phyloP scores from a whole-genome alignment of 2,329 filamentous ascomycete species.

The Verticillium alfalfae region DNA sequence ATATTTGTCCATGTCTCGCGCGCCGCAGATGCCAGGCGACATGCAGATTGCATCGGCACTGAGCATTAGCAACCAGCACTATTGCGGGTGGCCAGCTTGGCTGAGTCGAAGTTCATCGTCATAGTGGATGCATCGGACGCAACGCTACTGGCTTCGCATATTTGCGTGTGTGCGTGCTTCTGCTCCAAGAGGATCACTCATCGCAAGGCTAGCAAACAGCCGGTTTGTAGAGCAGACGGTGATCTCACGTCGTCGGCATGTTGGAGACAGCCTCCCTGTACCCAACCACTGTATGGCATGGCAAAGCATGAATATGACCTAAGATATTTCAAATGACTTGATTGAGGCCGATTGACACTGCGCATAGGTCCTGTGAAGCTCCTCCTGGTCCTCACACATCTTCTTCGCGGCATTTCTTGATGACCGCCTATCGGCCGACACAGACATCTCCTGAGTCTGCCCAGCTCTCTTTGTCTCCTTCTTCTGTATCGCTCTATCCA shows the following conservation, averaged over 20 bases:
- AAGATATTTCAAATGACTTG: neutral
- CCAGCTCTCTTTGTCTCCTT: neutral
- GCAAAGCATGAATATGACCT: neutral
- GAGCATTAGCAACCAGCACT: no score
- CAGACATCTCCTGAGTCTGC: neutral
- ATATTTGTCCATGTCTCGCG: neutral
- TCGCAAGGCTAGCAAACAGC: no score
- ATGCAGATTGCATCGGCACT: no score
- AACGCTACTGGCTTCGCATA: no score
- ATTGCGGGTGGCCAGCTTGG: no score
- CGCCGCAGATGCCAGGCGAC: neutral
- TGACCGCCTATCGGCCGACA: neutral
- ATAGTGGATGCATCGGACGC: no score
- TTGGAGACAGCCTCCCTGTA: no score
- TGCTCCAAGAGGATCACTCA: no score
- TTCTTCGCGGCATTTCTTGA: neutral
- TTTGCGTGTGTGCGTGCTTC: no score
- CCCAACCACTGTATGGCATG: neutral
- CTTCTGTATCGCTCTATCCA: neutral
- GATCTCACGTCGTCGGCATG: no score
- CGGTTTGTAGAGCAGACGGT: no score
- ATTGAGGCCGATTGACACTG: neutral
- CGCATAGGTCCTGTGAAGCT: neutral
- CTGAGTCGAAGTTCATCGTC: no score
- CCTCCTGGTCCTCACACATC: neutral